phyloP scores from a whole-genome alignment of 805 yeast genomes.

The Teunomyces pallodes region DNA sequence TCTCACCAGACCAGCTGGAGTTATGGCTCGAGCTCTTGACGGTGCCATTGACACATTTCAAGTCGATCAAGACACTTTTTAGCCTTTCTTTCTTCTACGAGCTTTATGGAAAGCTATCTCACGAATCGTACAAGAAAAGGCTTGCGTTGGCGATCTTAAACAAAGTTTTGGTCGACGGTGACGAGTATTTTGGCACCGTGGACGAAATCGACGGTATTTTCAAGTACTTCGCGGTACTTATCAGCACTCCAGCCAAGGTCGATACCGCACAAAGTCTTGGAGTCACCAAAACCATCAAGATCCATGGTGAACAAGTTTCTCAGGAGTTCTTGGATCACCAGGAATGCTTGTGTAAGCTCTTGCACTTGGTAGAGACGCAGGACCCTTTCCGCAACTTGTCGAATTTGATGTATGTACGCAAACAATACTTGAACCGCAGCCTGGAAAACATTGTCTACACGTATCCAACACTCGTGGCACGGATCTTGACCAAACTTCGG shows the following conservation, averaged over 20 bases:
- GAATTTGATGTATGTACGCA: constrained; percentile 34
- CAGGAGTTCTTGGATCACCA: constrained; percentile 46
- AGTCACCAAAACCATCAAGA: constrained; percentile 28
- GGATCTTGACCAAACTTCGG: constrained; percentile 59
- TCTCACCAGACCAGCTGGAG: constrained; percentile 21
- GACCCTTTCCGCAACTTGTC: constrained; percentile 40
- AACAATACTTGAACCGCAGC: constrained; percentile 52
- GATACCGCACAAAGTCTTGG: constrained; percentile 42
- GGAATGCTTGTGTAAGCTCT: constrained; percentile 64
- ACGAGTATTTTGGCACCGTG: constrained; percentile 27
- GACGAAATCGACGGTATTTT: constrained; percentile 61
- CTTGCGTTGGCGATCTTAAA: constrained; percentile 63
- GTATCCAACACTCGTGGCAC: constrained; percentile 71
- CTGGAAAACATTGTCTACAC: constrained; percentile 58
- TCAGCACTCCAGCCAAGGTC: constrained; percentile 34
- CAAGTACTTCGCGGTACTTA: constrained; percentile 54
- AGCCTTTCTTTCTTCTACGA: constrained; percentile 49
- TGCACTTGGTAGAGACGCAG: constrained; percentile 56
- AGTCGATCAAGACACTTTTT: constrained; percentile 39
- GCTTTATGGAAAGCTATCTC: constrained; percentile 52
- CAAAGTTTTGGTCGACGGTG: constrained; percentile 43
- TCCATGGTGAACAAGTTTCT: constrained; percentile 29
- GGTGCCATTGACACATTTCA: constrained; percentile 47
- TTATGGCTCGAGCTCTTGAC: constrained; percentile 47
- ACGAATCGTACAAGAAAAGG: constrained; percentile 48